Base-by-base conservation (phyloP, 345 rosid genomes). In the Lenwebbia sp. region DNA sequence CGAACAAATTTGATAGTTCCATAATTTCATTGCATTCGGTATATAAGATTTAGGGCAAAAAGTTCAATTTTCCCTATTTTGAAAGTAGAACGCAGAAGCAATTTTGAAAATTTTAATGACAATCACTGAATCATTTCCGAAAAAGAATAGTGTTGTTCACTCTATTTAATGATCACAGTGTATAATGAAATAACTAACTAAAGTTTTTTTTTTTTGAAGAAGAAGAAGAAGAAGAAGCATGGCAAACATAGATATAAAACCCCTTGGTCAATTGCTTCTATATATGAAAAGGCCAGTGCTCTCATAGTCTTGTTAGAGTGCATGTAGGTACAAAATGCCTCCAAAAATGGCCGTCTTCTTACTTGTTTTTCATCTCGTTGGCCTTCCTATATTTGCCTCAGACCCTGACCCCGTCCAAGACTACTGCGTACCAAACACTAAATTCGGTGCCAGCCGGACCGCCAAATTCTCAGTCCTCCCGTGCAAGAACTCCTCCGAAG, bases 321-420 rank as follows among this genome's bases (percentile, higher is more conserved):
- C 75, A 62, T 70, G n/a, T 17, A 26, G 51, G 10, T 17, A 51
- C 85, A 62, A 51, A 28, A 86, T 86, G 88, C 50, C 75, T 51
- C 85, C 83, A 37, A 82, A 51, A 86, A 55, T 52, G 23, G 58
- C 40, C 26, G 8, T 62, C 11, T 3, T 44, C 52, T 25, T 86
- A 19, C 56, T 86, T n/a, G 40, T 82, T n/a, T 86, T 83, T 49
- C 25, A 26, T 37, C 41, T 86, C 50, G 30, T 82, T 21, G 62
- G 60, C 44, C 88, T 86, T 14, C 52, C 54, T 13, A 17, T 82
- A 33, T 70, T 49, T 47, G 88, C 85, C 85, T 83, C 88, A 52
- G 88, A 86, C 41, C 88, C 88, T 37, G 88, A 86, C 60, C 88
- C 88, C 41, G 62, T 86, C 53, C 88, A 83, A 51, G 88, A 86